These are phyloP conservation scores for Colletotrichum tanaceti DNA, from an alignment of 2,329 filamentous ascomycete species.

Conservation along the genomic window DNA sequence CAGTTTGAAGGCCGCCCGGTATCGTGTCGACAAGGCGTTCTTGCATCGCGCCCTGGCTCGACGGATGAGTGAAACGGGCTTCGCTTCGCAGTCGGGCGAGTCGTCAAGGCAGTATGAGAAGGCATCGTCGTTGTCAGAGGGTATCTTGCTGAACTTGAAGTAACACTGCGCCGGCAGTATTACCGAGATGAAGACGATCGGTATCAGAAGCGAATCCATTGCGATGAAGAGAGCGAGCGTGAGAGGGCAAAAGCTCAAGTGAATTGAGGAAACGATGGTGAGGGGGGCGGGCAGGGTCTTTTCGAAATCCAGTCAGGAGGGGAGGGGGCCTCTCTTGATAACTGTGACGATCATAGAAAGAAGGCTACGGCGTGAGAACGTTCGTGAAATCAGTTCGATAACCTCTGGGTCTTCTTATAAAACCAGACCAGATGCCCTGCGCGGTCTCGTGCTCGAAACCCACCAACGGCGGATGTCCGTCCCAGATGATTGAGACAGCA, in stretches of 20 bases:
- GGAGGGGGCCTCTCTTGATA: not conserved
- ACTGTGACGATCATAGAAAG: not conserved
- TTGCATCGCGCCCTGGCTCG: constrained; percentile 28
- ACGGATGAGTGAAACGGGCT: constrained; percentile 28
- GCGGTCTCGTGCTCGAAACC: not conserved
- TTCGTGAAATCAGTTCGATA: not conserved
- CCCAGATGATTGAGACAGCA: constrained; percentile 7
- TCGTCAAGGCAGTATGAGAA: constrained; percentile 39
- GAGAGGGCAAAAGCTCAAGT: not conserved
- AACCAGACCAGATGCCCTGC: not conserved
- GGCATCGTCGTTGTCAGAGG: constrained; percentile 39
- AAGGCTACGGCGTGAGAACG: not conserved
- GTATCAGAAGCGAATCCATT: constrained; percentile 10
- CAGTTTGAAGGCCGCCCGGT: constrained; percentile 33
- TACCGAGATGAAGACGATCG: not conserved
- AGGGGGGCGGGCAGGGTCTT: not conserved
- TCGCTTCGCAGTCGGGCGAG: constrained; percentile 17
- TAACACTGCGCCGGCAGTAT: constrained; percentile 24
- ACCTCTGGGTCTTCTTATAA: not conserved
- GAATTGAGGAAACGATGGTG: not conserved
- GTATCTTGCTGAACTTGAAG: constrained; percentile 30
- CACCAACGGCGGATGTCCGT: constrained; percentile 12
- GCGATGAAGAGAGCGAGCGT: too few species aligned
- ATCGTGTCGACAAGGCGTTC: constrained; percentile 32
- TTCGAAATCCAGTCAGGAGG: not conserved